A percentile compares a stretch with the other conserved stretches of the same genome.
phyloP scores from a whole-genome alignment of 192 early-diverging fungal species.

The Podila epigama region DNA sequence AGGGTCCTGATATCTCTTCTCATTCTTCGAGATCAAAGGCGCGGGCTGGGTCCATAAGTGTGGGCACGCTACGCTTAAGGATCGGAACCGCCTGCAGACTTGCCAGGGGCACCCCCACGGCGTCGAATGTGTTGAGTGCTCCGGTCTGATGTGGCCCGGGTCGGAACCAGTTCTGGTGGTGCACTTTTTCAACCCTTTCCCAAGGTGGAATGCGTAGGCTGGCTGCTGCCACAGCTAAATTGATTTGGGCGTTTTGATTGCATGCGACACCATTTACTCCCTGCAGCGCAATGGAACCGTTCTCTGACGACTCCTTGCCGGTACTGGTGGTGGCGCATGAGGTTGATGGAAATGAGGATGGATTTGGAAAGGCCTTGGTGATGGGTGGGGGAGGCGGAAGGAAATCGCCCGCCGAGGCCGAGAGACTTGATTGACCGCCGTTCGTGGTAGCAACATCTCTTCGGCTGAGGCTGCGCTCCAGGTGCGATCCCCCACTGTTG shows the following conservation, averaged over 20 bases:
- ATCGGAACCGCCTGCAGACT: constrained; percentile 19
- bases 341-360: neutral
- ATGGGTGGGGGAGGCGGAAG: constrained; percentile 10
- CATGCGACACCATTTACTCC: neutral
- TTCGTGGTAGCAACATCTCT: constrained; percentile 3
- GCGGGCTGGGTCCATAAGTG: constrained; percentile 10
- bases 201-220: constrained; percentile 19
- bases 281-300: too few relatives aligned
- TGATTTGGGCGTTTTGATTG: neutral
- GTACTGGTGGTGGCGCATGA: too few relatives aligned
- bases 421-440: neutral
- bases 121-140: constrained; percentile 28
- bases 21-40: constrained; percentile 5
- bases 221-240: neutral
- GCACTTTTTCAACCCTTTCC: constrained; percentile 38
- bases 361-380: constrained; percentile 1
- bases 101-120: constrained; percentile 9
- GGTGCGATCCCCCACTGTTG: neutral
- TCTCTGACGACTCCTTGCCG: neutral
- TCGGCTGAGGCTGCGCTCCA: constrained; percentile 25
- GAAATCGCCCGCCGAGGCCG: constrained; percentile 1
- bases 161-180: constrained; percentile 47
- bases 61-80: constrained; percentile 21
- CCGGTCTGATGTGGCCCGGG: constrained; percentile 40
- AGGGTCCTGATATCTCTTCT: too few relatives aligned